Evolutionary conservation across 1,139 yeast genomes (phyloP).

Genomic region (Geotrichum fermentans): DNA sequence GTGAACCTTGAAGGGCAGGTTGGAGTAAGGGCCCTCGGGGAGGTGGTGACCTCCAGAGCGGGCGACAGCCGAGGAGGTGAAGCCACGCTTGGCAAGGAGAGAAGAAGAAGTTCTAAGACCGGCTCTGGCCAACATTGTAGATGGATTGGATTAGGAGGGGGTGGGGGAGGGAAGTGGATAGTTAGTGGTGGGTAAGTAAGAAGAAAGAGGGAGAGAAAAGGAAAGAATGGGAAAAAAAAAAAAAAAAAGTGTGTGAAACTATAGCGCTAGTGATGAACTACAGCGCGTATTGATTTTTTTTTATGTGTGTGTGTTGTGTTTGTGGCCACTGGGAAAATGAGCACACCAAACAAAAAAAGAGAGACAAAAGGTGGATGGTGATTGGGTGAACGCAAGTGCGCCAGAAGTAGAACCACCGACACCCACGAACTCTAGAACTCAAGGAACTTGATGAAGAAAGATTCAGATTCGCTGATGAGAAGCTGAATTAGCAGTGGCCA

Average conservation of each 20-base stretch:
- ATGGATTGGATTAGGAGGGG: background rate
- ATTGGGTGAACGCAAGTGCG: too few species aligned
- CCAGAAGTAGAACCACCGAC: too few species aligned
- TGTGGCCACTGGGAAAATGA: too few species aligned
- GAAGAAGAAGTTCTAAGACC: conserved; percentile 27
- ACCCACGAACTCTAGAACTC: too few species aligned
- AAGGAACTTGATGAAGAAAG: too few species aligned
- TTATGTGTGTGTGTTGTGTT: too few species aligned
- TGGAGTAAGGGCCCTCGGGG: conserved; percentile 83
- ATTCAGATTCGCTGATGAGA: too few species aligned
- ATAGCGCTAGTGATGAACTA: too few species aligned
- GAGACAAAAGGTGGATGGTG: too few species aligned
- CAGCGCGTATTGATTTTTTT: too few species aligned
- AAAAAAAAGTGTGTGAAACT: conserved; percentile 1
- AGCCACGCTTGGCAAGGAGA: conserved; percentile 32
- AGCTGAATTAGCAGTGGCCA: too few species aligned
- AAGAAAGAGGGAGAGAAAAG: conserved; percentile 8
- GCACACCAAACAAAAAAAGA: too few species aligned
- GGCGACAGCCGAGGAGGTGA: conserved; percentile 31
- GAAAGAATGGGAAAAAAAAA: background rate
- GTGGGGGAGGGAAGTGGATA: background rate
- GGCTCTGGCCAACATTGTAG: conserved; percentile 25
- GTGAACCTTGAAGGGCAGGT: conserved; percentile 91
- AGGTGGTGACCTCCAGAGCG: conserved; percentile 44
- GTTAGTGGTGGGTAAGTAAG: background rate